Conservation (phyloP, 1,139 yeast species). For the Komagataea norvegica region DNA sequence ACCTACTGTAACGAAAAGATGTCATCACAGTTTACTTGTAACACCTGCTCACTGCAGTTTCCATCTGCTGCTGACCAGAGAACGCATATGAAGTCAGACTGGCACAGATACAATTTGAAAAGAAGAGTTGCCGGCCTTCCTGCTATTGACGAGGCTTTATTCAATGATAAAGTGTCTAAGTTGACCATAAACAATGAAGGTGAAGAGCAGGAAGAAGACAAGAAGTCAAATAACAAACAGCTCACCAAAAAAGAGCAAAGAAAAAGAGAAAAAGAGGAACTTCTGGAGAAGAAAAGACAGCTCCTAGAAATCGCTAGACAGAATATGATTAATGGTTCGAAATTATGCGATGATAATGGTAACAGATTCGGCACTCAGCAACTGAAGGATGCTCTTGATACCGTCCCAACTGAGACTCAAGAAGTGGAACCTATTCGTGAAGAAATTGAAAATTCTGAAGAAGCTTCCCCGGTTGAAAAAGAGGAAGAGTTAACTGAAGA, state of each 20-base stretch:
- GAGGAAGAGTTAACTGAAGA: conserved; percentile 36
- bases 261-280: conserved; percentile 58
- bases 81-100: conserved; percentile 83
- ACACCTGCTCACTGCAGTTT: conserved; percentile 79
- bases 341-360: conserved; percentile 11
- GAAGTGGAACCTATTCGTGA: conserved; percentile 21
- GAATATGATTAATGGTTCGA: conserved; percentile 37
- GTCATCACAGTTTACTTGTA: conserved; percentile 61
- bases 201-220: conserved; percentile 25
- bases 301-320: conserved; percentile 57
- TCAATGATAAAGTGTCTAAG: conserved; percentile 67
- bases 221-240: conserved; percentile 45
- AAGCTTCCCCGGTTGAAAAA: conserved; percentile 15
- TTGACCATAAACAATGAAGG: conserved; percentile 34
- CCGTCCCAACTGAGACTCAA: no score
- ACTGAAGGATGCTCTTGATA: conserved; percentile 18
- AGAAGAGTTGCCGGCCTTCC: conserved; percentile 88
- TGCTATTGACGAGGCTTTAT: conserved; percentile 68
- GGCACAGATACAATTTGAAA: conserved; percentile 91
- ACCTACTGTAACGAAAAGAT: no score
- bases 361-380: conserved; percentile 4
- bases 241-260: conserved; percentile 60
- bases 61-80: conserved; percentile 77
- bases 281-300: conserved; percentile 57
- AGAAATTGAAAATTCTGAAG: conserved; percentile 26